Conservation (phyloP, 192 early-diverging fungal genomes). For the Radiomyces spectabilis region DNA sequence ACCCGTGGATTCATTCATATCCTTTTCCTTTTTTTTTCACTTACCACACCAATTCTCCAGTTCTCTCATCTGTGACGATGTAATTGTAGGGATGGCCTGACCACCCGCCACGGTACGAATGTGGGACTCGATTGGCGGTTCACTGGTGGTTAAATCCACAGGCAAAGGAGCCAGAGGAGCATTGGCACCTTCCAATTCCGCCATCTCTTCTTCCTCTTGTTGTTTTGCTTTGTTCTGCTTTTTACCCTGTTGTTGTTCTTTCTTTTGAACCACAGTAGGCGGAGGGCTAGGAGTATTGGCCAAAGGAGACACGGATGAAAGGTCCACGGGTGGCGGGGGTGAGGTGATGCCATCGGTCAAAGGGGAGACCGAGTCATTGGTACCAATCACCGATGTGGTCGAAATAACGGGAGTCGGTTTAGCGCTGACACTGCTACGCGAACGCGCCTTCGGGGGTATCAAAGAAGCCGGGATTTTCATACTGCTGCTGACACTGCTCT, state of each 20-base stretch:
- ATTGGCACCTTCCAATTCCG: neutral
- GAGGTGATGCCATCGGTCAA: neutral
- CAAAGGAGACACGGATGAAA: too few relatives aligned
- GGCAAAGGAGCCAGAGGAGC: neutral
- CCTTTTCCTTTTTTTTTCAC: neutral
- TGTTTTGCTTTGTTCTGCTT: too few relatives aligned
- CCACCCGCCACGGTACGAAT: slow-evolving; percentile 26
- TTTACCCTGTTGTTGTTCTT: too few relatives aligned
- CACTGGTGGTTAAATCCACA: too few relatives aligned
- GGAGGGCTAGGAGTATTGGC: neutral
- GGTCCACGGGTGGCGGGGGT: neutral
- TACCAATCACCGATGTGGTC: neutral
- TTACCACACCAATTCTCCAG: slow-evolving; percentile 43
- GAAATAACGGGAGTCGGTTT: too few relatives aligned
- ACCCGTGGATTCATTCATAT: neutral
- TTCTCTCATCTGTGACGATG: slow-evolving; percentile 54
- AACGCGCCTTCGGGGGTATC: slow-evolving; percentile 12
- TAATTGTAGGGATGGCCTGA: slow-evolving; percentile 49
- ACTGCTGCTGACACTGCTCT: neutral
- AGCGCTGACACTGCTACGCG: neutral
- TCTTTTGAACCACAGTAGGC: too few relatives aligned
- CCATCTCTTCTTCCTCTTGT: too few relatives aligned
- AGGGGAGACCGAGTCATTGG: neutral
- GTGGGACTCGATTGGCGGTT: too few relatives aligned
- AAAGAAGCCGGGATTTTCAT: slow-evolving; percentile 6